Percentiles rank a stretch among this genome's conserved stretches.
Conservation (phyloP, 495 filamentous ascomycete genomes). For the Thermothielavioides terrestris region DNA sequence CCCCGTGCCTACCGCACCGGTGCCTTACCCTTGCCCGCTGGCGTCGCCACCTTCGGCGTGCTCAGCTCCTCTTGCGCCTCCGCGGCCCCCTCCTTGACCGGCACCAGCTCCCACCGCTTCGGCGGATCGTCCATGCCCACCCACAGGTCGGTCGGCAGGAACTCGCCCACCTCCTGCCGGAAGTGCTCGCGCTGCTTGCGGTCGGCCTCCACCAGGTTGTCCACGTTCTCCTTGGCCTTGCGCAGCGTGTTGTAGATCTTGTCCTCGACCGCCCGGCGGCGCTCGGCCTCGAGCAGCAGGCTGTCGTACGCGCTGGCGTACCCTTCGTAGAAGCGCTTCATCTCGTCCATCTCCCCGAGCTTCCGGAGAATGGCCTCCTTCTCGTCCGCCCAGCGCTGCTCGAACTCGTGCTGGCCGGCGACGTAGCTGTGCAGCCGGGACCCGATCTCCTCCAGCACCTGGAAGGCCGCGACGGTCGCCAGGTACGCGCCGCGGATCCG, state of each 20-base stretch:
- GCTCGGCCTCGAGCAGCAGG: slow-evolving; percentile 70
- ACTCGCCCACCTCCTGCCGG: slow-evolving; percentile 72
- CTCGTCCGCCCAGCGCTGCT: slow-evolving; percentile 65
- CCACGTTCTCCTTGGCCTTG: slow-evolving; percentile 66
- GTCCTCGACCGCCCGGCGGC: slow-evolving; percentile 59
- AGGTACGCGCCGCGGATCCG: slow-evolving; percentile 42
- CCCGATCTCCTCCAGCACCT: slow-evolving; percentile 59
- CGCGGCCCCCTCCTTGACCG: slow-evolving; percentile 19
- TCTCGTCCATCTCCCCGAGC: slow-evolving; percentile 61
- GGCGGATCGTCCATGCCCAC: slow-evolving; percentile 47
- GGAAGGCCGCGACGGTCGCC: slow-evolving; percentile 49
- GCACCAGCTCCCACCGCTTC: slow-evolving; percentile 36
- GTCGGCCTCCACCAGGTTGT: slow-evolving; percentile 69
- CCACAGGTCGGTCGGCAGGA: slow-evolving; percentile 85
- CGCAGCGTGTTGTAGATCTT: slow-evolving; percentile 64
- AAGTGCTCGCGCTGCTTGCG: slow-evolving; percentile 68
- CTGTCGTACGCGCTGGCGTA: slow-evolving; percentile 79
- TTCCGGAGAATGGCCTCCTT: slow-evolving; percentile 56
- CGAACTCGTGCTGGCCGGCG: slow-evolving; percentile 61
- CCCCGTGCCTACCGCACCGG: neutral
- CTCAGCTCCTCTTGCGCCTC: slow-evolving; percentile 5
- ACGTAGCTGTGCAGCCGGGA: slow-evolving; percentile 58
- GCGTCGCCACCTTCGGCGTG: slow-evolving; percentile 15
- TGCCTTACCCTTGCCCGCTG: neutral
- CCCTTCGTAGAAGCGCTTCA: slow-evolving; percentile 70